Evolutionary conservation across 2,329 filamentous ascomycete species (phyloP).

Genomic region (Microdochium paspali): DNA sequence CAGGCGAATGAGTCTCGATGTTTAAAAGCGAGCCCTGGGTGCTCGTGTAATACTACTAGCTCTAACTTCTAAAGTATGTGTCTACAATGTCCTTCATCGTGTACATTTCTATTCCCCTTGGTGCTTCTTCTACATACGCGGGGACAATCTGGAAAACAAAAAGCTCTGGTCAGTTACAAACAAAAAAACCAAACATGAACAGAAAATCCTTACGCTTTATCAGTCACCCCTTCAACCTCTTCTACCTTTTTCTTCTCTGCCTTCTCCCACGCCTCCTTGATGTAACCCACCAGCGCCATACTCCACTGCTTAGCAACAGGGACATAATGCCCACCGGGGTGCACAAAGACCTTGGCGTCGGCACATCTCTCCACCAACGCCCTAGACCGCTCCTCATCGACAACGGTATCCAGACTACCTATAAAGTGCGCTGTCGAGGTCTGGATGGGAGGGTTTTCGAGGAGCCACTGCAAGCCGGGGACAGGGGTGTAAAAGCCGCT

Average conservation of each 20-base stretch:
- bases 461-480: constrained; percentile 18
- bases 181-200: too few species aligned
- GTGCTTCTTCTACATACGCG: too few species aligned
- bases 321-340: constrained; percentile 87
- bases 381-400: constrained; percentile 66
- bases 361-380: constrained; percentile 57
- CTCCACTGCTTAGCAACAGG: constrained; percentile 76
- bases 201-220: neutral
- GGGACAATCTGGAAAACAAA: too few species aligned
- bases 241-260: constrained; percentile 11
- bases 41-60: too few species aligned
- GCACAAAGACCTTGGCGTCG: constrained; percentile 47
- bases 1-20: too few species aligned
- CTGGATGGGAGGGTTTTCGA: constrained; percentile 32
- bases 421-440: constrained; percentile 78
- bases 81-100: too few species aligned
- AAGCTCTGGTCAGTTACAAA: too few species aligned
- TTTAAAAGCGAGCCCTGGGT: too few species aligned
- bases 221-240: neutral
- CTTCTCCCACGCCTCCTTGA: constrained; percentile 2
- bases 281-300: constrained; percentile 55
- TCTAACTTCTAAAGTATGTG: too few species aligned
- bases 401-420: constrained; percentile 78
- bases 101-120: too few species aligned
- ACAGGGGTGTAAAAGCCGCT: constrained; percentile 51